Evolutionary conservation across 2,329 filamentous ascomycete species (phyloP).

Genomic region (Neodidymelliopsis sp.): DNA sequence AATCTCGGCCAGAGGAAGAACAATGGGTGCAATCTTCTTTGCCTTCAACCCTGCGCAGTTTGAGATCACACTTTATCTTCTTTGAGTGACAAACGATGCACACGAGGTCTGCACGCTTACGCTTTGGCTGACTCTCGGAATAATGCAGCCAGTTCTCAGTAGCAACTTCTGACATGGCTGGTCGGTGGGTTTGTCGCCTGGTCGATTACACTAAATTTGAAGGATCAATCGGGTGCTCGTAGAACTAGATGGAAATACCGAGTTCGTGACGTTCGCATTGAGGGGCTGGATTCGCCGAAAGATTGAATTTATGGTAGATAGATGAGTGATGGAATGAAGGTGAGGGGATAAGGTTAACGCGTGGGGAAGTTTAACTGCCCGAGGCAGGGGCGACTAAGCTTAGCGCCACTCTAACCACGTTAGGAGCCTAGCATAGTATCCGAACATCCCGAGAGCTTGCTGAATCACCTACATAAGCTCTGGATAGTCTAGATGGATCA

Average conservation of each 20-base stretch:
- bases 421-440: no score
- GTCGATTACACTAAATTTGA: background rate
- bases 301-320: no score
- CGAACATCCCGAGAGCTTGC: no score
- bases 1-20: slow-evolving; percentile 14
- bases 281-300: background rate
- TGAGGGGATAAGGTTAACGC: background rate
- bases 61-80: slow-evolving; percentile 32
- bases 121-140: slow-evolving; percentile 18
- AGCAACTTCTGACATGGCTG: background rate
- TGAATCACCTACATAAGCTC: no score
- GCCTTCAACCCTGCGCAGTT: slow-evolving; percentile 19
- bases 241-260: background rate
- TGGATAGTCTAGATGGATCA: no score
- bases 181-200: background rate
- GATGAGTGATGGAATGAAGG: no score
- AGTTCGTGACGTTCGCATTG: background rate
- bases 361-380: no score
- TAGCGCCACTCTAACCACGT: slow-evolving; percentile 5
- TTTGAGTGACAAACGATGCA: slow-evolving; percentile 29
- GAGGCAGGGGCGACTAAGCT: background rate
- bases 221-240: slow-evolving; percentile 3
- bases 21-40: slow-evolving; percentile 25
- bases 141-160: slow-evolving; percentile 30
- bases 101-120: slow-evolving; percentile 32